A percentile compares a stretch with the other conserved stretches of the same genome.
Evolutionary conservation across 208 protist species (phyloP).

Genomic region (Trypanosoma lewisi): DNA sequence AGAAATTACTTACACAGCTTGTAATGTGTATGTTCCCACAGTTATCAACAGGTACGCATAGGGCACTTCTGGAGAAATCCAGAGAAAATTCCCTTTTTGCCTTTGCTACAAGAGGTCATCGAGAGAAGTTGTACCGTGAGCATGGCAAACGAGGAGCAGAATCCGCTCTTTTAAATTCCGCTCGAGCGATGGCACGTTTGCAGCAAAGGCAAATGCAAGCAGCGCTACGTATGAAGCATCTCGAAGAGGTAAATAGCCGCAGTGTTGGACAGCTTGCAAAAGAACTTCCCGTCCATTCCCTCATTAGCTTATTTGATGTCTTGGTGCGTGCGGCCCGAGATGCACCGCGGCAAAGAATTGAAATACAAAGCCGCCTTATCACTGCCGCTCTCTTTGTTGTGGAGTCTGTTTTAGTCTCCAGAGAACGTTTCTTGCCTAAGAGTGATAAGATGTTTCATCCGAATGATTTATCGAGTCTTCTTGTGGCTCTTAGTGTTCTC

Average conservation of each 20-base stretch:
- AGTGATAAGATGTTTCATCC: slow-evolving; percentile 3
- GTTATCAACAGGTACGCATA: slow-evolving; percentile 67
- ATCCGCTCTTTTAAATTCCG: slow-evolving; percentile 47
- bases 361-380: slow-evolving; percentile 26
- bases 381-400: slow-evolving; percentile 51
- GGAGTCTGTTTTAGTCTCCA: slow-evolving; percentile 45
- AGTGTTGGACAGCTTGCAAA: slow-evolving; percentile 31
- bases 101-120: slow-evolving; percentile 69
- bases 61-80: slow-evolving; percentile 45
- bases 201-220: slow-evolving; percentile 67
- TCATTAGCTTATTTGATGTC: slow-evolving; percentile 45
- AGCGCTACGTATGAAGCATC: slow-evolving; percentile 51
- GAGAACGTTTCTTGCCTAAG: not conserved
- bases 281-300: slow-evolving; percentile 29
- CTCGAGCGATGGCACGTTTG: slow-evolving; percentile 62
- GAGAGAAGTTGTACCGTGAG: slow-evolving; percentile 42
- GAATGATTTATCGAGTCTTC: slow-evolving; percentile 24
- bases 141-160: slow-evolving; percentile 30
- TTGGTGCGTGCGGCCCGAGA: slow-evolving; percentile 22
- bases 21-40: slow-evolving; percentile 64
- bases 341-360: not conserved
- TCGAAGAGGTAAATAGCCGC: slow-evolving; percentile 28
- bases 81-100: slow-evolving; percentile 59
- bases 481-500: slow-evolving; percentile 34
- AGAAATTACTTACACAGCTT: slow-evolving; percentile 33